A percentile compares a stretch with the other conserved stretches of the same genome.
phyloP scores from a whole-genome alignment of 306 rosid genomes.

The Quercus rubra region DNA sequence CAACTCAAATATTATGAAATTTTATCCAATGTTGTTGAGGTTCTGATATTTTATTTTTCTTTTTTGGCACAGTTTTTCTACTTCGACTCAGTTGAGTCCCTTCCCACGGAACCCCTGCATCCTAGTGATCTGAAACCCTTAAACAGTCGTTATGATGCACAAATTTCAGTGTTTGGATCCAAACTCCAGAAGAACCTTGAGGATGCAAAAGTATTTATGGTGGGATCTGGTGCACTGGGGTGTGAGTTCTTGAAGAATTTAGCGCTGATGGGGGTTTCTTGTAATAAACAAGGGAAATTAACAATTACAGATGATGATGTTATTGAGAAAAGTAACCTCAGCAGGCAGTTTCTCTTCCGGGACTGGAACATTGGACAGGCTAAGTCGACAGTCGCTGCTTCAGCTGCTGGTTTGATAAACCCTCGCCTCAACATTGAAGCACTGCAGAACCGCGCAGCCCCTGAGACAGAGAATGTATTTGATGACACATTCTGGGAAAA shows the following conservation, averaged over 20 bases:
- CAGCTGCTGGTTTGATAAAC: conserved; percentile 72
- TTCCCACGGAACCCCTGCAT: conserved; percentile 77
- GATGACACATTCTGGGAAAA: conserved; percentile 82
- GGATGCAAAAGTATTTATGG: conserved; percentile 74
- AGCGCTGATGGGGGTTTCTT: conserved; percentile 98
- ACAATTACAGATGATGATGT: conserved; percentile 96
- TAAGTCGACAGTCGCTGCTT: conserved; percentile 89
- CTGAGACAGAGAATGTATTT: conserved; percentile 79
- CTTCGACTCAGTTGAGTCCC: conserved; percentile 93
- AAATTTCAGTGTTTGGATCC: conserved; percentile 93
- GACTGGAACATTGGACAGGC: conserved; percentile 99
- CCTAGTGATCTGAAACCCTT: conserved; percentile 70
- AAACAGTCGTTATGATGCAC: conserved; percentile 92
- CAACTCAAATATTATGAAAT: neutral
- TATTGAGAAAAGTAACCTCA: conserved; percentile 94
- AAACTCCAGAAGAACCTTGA: conserved; percentile 91
- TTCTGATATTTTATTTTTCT: neutral
- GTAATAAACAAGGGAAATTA: conserved; percentile 70
- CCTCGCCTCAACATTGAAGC: conserved; percentile 58
- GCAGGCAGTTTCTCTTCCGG: conserved; percentile 97
- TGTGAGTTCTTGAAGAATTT: conserved; percentile 90
- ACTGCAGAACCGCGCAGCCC: conserved; percentile 73
- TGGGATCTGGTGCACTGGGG: conserved; percentile 97
- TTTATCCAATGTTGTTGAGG: neutral
- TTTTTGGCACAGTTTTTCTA: conserved; percentile 71